Percentiles rank a stretch among this genome's conserved stretches.
These are phyloP conservation scores for Talaromyces atroroseus DNA, from an alignment of 2,329 filamentous ascomycete species.

Conservation along the genomic window DNA sequence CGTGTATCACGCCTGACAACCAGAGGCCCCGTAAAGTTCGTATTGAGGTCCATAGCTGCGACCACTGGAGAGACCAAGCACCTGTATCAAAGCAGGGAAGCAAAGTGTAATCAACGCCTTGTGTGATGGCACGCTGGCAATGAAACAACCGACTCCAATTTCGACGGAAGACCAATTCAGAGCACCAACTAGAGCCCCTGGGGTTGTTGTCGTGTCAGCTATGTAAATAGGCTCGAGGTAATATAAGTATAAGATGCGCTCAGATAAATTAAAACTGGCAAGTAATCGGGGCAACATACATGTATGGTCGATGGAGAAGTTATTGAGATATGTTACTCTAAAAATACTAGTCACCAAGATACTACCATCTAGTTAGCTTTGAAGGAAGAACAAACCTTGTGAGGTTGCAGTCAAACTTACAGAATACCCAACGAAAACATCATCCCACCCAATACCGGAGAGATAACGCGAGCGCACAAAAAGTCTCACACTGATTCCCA, in stretches of 20 bases:
- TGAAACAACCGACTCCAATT: conserved; percentile 19
- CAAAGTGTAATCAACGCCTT: conserved; percentile 17
- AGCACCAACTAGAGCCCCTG: conserved; percentile 18
- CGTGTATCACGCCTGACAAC: conserved; percentile 13
- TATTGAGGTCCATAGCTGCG: conserved; percentile 13
- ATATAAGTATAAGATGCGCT: neutral
- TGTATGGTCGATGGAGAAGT: conserved; percentile 17
- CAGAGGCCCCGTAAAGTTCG: conserved; percentile 15
- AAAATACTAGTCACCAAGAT: conserved; percentile 19
- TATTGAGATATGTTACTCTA: conserved; percentile 18
- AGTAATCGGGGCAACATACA: conserved; percentile 13
- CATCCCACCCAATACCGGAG: conserved; percentile 16
- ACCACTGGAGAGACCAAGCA: conserved; percentile 14
- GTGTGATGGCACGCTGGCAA: conserved; percentile 20
- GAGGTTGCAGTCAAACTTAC: conserved; percentile 9
- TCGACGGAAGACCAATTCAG: conserved; percentile 22
- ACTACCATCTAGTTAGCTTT: conserved; percentile 9
- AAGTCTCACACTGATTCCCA: conserved; percentile 14
- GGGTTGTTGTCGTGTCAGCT: neutral
- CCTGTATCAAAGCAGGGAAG: conserved; percentile 14
- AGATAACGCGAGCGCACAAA: conserved; percentile 17
- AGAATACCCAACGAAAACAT: conserved; percentile 20
- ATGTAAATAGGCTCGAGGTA: neutral
- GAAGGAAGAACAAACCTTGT: neutral
- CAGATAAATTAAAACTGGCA: neutral